These are phyloP conservation scores for Phaeophleospora eucalypticola DNA, from an alignment of 2,329 filamentous ascomycete species.

Conservation along the genomic window DNA sequence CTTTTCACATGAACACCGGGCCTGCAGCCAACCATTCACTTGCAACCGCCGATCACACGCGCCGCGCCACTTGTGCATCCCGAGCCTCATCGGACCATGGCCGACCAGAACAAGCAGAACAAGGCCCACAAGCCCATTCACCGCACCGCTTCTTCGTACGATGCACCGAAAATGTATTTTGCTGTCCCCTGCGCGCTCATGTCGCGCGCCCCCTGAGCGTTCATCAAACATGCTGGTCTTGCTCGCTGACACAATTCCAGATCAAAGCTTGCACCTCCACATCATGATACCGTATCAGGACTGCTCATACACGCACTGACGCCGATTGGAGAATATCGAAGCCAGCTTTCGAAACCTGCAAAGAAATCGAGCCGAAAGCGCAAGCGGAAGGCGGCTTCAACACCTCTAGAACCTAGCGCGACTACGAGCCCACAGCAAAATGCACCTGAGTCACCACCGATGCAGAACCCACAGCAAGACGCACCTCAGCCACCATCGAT, in stretches of 20 bases:
- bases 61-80: not conserved
- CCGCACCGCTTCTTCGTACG: not conserved
- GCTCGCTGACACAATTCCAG: not conserved
- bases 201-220: not conserved
- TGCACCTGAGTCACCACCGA: not conserved
- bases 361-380: not conserved
- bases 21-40: not conserved
- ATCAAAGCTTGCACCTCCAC: slow-evolving; percentile 1
- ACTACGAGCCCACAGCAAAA: not conserved
- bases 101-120: not conserved
- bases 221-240: not conserved
- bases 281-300: not conserved
- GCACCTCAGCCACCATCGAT: not conserved
- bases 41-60: not conserved
- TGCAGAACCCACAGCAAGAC: not conserved
- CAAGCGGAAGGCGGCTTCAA: slow-evolving; percentile 1
- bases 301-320: not conserved
- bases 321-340: slow-evolving; percentile 1
- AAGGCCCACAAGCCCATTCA: not conserved
- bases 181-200: not conserved
- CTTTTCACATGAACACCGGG: no score
- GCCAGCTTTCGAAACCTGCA: not conserved
- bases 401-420: no score
- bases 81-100: not conserved
- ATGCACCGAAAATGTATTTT: not conserved